These are phyloP conservation scores for Malus hybrid DNA, from an alignment of 331 rosid genomes.

Conservation along the genomic window DNA sequence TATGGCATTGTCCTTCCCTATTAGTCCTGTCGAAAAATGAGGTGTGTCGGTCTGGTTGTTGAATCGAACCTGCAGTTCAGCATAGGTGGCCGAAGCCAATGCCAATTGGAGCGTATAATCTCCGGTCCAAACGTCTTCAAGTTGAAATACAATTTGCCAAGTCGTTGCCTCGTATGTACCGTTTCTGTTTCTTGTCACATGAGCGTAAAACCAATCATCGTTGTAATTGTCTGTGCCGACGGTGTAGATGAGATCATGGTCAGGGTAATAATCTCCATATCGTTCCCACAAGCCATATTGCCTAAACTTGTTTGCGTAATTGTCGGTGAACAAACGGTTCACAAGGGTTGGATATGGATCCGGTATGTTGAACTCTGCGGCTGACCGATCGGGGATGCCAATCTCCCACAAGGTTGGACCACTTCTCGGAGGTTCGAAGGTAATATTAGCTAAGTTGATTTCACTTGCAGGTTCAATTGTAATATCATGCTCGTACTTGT, in stretches of 20 bases:
- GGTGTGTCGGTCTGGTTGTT: conserved; percentile 18
- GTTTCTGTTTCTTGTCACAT: conserved; percentile 32
- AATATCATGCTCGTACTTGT: conserved; percentile 28
- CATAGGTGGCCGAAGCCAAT: conserved; percentile 36
- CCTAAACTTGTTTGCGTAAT: conserved; percentile 37
- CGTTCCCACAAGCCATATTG: conserved; percentile 76
- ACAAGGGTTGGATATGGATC: conserved; percentile 34
- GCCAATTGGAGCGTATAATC: conserved; percentile 68
- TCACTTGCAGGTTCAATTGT: conserved; percentile 35
- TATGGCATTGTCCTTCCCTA: conserved; percentile 66
- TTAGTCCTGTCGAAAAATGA: conserved; percentile 26
- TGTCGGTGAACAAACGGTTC: conserved; percentile 26
- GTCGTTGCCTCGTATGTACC: conserved; percentile 34
- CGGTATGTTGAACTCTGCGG: conserved; percentile 56
- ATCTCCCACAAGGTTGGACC: conserved; percentile 89
- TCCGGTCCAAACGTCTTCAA: conserved; percentile 9
- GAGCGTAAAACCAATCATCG: conserved; percentile 64
- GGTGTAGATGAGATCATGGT: conserved; percentile 37
- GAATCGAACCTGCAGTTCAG: conserved; percentile 49
- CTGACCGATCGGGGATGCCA: conserved; percentile 77
- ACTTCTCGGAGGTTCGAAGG: conserved; percentile 63
- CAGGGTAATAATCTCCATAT: conserved; percentile 46
- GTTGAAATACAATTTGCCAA: conserved; percentile 56
- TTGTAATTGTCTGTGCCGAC: conserved; percentile 23
- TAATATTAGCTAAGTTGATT: conserved; percentile 20